Base-by-base conservation (phyloP, 2,329 filamentous ascomycete species). In the Clonostachys byssicola region DNA sequence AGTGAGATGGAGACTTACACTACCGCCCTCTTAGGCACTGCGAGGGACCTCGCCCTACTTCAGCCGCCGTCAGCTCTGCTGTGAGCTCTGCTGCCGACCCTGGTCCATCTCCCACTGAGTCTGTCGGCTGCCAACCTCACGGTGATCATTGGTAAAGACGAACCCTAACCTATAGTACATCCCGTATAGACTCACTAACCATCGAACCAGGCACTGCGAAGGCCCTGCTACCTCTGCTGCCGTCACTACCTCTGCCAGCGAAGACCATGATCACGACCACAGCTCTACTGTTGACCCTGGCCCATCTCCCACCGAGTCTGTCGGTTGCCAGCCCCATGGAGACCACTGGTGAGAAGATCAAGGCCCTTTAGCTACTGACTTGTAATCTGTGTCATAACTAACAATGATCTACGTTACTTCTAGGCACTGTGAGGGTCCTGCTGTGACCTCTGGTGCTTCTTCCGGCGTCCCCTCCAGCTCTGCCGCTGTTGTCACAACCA, bases 101-200 rank as follows among this genome's bases (percentile, higher is more conserved):
- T 3, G 48, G 59, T 17, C 61, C 63, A 3, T 62, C 60, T 12
- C 62, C 63, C 8, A 67, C 63, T 44, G 60, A 71, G 34, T 61
- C 58, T 7, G 47, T 57, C 5, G 60, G 60, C 17, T 71, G 67
- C 49, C 54, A 61, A 34, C 52, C 67, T 6, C 67, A 71, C 44
- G 62, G 59, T 10, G 67, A 72, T 49, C 67, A 71, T 55, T 72
- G 47, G 46, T 39, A 5, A 39, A 18, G 36, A 39, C 5, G 7
- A 39, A 12, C n/a, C 36, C 14, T 18, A 8, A n/a, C 36, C 17
- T 39, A n/a, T 39, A 18, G n/a, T 12, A 39, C 14, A 39, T 39
- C 14, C 14, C 14, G 14, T 39, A 18, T 14, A 13, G 7, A 39
- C 23, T 30, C 23, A 30, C 9, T 39, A 18, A 39, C 12, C 14